Evolutionary conservation across 768 basidiomycete species (phyloP), one percentile per base, ranked within the genome.

Genomic region (Lentinus brumalis): DNA sequence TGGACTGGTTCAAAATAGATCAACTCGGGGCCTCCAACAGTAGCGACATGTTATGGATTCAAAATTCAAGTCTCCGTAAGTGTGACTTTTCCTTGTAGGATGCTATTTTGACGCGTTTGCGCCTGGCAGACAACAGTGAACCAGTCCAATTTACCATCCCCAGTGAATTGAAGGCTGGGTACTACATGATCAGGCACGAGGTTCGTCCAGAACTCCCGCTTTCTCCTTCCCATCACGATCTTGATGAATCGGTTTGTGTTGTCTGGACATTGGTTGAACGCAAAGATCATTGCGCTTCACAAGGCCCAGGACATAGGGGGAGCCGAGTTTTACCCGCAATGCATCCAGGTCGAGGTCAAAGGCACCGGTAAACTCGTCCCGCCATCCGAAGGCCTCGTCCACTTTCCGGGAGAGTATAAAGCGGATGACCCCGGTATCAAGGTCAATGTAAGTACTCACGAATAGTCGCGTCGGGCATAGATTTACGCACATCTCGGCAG

Each of bases 1-100:
- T 86, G 15, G 76, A 83, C 69, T 92, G 87, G 87, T 90, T 91
- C 82, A 91, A 59, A 32, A 59, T 39, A 15, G 50, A 12, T 7
- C 32, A 53, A 14, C 42, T 26, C 2, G 50, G 91, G 77, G 42
- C 42, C 18, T 4, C 18, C 1, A 18, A 5, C 15, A 5, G 1
- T 14, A 44, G 5, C 15, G 18, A 18, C 15, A 44, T 2, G 14
- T 1, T 5, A 2, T 44, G 42, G 42, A 5, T 18, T 16, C 42
- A 44, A 44, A 5, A 16, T 6, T n/a, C n/a, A n/a, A n/a, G n/a
- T n/a, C 14, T 44, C 18, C 4, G 42, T 44, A 18, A 11, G 42
- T 44, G 8, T 35, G 32, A 5, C 5, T 35, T 35, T 35, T 5
- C 32, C 32, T 35, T 35, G 5, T 35, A 5, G 5, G 5, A 35